Evolutionary conservation across 768 basidiomycete species (phyloP), one percentile per base, ranked within the genome.

Genomic region (Rubroboletus satanas): DNA sequence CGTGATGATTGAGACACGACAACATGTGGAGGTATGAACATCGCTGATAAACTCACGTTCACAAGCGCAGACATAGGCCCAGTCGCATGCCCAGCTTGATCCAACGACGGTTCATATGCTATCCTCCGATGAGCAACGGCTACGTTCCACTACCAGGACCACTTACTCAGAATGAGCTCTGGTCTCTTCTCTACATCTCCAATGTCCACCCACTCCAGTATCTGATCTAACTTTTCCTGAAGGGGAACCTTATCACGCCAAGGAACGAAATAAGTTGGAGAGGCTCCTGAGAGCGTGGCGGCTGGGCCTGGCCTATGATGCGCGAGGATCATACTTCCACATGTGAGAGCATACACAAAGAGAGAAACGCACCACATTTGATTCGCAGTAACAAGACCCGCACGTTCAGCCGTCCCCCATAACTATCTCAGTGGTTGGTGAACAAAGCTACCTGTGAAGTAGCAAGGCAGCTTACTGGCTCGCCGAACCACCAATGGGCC

Each of bases 41-140:
- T 38, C 9, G 9, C 9, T 14, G 12, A 31, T 3, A 1, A 26
- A 64, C 84, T 67, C 62, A 89, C 88, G 63, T 93, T 88, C 31
- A 90, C 88, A 17, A 76, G 74, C 4, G 76, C 74, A 10, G 88
- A 89, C 67, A 78, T 77, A 0, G 90, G 89, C 0, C 89, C 89
- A 1, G 81, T 76, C 4, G 73, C 68, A 66, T 93, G 91, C 1
- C 91, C 91, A 1, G 88, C 88, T 74, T 93, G 91, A 65, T 93
- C 91, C 29, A 93, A 74, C 4, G 89, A 90, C 2, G 90, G 89
- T 58, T 93, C 91, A 56, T 93, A 93, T 0, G 82, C 88, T 90
- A 49, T 35, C 17, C 18, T 36, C 9, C 45, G 55, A 48, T 55
- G 21, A 61, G 47, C 43, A 43, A 28, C 32, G 26, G n/a, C 2